Conservation (phyloP, 2,329 filamentous ascomycete species). For the Ceratocystiopsis sp. region DNA sequence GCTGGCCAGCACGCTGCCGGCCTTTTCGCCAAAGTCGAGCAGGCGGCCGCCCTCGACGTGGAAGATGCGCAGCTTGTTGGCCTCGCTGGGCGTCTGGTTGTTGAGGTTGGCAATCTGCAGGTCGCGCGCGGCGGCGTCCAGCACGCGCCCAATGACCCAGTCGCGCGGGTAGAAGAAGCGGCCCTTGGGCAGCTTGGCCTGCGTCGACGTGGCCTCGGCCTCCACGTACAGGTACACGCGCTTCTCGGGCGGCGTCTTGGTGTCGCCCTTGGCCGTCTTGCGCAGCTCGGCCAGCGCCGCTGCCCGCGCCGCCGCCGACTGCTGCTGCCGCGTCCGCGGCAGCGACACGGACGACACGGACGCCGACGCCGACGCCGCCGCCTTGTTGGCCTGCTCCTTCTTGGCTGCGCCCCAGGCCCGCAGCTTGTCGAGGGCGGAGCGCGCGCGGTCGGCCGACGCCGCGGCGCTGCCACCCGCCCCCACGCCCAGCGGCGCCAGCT, state of each 20-base stretch:
- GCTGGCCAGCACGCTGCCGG: constrained; percentile 54
- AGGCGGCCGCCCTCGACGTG: constrained; percentile 81
- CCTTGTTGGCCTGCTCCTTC: constrained; percentile 40
- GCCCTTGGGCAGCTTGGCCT: constrained; percentile 64
- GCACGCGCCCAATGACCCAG: constrained; percentile 74
- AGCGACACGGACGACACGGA: constrained; percentile 15
- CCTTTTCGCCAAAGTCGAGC: constrained; percentile 74
- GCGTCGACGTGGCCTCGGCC: constrained; percentile 72
- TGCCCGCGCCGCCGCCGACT: constrained; percentile 43
- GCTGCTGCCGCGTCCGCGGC: constrained; percentile 32
- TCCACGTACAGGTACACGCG: constrained; percentile 84
- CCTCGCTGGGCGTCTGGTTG: constrained; percentile 58
- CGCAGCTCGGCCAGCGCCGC: constrained; percentile 65
- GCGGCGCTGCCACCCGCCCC: constrained; percentile 20
- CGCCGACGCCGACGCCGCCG: constrained; percentile 6
- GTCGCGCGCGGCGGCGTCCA: constrained; percentile 61
- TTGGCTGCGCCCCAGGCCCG: constrained; percentile 67
- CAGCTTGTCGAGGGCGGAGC: constrained; percentile 59
- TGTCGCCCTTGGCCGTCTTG: constrained; percentile 77
- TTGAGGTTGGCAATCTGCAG: constrained; percentile 74
- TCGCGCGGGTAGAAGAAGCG: constrained; percentile 68
- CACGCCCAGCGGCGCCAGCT: constrained; percentile 36
- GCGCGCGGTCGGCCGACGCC: constrained; percentile 35
- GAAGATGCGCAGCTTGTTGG: constrained; percentile 70
- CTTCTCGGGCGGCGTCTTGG: constrained; percentile 63